A percentile compares a stretch with the other conserved stretches of the same genome.
These are phyloP conservation scores for Polygonum aviculare DNA, from an alignment of 148 eudicot species.

Conservation along the genomic window DNA sequence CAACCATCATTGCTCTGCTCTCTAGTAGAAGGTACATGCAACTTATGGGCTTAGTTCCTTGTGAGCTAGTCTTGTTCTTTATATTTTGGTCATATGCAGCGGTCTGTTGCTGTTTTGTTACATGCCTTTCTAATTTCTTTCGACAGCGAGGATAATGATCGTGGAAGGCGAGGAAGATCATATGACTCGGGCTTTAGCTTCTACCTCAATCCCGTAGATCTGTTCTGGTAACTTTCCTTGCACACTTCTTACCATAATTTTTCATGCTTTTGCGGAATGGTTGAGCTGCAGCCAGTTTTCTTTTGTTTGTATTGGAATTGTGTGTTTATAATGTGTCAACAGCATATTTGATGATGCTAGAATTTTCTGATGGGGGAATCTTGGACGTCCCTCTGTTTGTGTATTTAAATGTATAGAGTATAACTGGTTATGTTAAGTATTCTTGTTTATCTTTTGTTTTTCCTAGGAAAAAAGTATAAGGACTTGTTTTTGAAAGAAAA, in stretches of 20 bases:
- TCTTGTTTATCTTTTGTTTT: background rate
- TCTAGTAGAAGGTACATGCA: conserved; percentile 66
- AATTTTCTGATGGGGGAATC: background rate
- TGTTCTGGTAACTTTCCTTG: conserved; percentile 57
- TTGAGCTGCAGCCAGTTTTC: background rate
- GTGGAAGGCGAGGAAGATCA: conserved; percentile 74
- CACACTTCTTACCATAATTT: background rate
- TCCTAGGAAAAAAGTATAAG: background rate
- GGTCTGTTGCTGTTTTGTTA: background rate
- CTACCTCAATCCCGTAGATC: conserved; percentile 46
- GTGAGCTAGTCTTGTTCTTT: background rate
- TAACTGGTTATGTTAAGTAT: background rate
- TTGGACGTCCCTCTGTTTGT: background rate
- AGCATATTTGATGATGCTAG: background rate
- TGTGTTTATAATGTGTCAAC: background rate
- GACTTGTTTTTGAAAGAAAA: background rate
- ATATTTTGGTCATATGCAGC: background rate
- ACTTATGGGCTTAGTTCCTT: background rate
- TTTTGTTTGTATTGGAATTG: background rate
- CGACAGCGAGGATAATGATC: conserved; percentile 61
- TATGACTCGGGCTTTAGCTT: conserved; percentile 49
- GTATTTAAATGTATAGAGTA: background rate
- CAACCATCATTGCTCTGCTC: conserved; percentile 64
- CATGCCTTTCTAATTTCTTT: conserved; percentile 3
- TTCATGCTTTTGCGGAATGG: background rate